phyloP scores from a whole-genome alignment of 148 eudicot species.

The Cornus kousa region DNA sequence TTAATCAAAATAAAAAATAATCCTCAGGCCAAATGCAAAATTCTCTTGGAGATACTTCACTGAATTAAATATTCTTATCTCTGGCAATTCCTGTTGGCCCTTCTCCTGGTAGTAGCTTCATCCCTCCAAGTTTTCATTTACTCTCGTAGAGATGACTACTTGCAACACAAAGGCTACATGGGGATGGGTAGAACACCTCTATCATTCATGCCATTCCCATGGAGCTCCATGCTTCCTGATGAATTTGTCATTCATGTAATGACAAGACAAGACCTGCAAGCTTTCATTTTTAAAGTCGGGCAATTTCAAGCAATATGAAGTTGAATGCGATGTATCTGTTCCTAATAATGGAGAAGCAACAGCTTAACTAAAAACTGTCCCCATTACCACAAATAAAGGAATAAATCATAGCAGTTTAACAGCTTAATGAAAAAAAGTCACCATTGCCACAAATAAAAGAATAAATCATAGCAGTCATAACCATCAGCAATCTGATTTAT shows the following conservation, averaged over 20 bases:
- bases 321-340: neutral
- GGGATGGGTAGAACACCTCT: neutral
- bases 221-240: neutral
- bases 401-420: neutral
- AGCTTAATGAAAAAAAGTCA: neutral
- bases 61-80: no score
- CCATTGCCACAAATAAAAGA: neutral
- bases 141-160: no score
- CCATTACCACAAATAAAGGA: neutral
- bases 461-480: neutral
- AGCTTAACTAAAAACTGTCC: neutral
- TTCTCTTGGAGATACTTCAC: no score
- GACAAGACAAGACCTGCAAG: neutral
- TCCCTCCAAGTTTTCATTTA: no score
- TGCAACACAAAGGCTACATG: no score
- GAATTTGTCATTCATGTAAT: no score
- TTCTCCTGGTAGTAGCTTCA: no score
- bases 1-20: no score
- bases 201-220: neutral
- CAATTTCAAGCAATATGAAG: neutral
- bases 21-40: no score
- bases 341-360: neutral
- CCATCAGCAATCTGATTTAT: no score
- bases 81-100: no score
- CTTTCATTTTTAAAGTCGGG: neutral